Conservation (phyloP, 345 rosid species). For the Boechera divaricarpa region DNA sequence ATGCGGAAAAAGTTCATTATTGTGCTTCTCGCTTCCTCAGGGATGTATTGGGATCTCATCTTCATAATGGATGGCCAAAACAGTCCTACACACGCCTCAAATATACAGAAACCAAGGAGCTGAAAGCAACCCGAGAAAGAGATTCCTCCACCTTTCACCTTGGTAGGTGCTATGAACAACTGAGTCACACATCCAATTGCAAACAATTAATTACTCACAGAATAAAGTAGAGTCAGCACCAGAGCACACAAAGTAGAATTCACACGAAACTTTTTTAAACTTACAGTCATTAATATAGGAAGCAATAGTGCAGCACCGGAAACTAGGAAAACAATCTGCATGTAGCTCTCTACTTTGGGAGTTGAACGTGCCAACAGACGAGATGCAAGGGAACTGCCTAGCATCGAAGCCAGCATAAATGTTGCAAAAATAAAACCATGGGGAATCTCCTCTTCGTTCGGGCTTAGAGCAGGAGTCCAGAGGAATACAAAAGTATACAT, state of each 20-base stretch:
- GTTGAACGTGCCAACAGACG: slow-evolving; percentile 84
- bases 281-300: slow-evolving; percentile 82
- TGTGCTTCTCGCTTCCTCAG: slow-evolving; percentile 99
- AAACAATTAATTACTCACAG: slow-evolving; percentile 23
- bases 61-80: slow-evolving; percentile 99
- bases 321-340: slow-evolving; percentile 85
- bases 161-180: slow-evolving; percentile 65
- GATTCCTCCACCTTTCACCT: slow-evolving; percentile 81
- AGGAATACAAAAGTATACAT: slow-evolving; percentile 99
- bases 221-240: slow-evolving; percentile 15
- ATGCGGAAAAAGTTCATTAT: slow-evolving; percentile 99
- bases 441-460: slow-evolving; percentile 91
- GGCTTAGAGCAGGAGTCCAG: slow-evolving; percentile 98
- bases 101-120: slow-evolving; percentile 91
- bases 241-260: background rate
- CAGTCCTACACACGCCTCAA: slow-evolving; percentile 95
- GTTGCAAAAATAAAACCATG: slow-evolving; percentile 99
- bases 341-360: slow-evolving; percentile 87
- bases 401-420: slow-evolving; percentile 97
- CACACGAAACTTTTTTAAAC: slow-evolving; percentile 17
- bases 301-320: slow-evolving; percentile 80
- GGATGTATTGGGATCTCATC: slow-evolving; percentile 99
- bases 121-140: slow-evolving; percentile 79
- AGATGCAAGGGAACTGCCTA: slow-evolving; percentile 98
- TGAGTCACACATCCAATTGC: slow-evolving; percentile 48